phyloP scores from a whole-genome alignment of 768 basidiomycete genomes.

The Mycena epipterygia region DNA sequence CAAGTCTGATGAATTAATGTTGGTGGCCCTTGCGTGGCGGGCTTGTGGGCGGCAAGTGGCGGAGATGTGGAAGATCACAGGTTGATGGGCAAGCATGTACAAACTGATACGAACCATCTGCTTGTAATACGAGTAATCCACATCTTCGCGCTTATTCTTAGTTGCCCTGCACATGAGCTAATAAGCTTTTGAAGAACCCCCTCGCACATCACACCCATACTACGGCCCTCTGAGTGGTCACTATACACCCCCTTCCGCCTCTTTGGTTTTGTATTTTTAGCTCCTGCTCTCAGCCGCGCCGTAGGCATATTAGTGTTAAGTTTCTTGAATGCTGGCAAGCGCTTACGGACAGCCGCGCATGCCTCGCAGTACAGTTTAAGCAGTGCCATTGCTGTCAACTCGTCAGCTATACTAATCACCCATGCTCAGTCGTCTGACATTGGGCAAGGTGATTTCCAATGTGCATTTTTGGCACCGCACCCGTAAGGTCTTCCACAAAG shows the following conservation, averaged over 20 bases:
- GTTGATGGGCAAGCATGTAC: no score
- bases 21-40: no score
- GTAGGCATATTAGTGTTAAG: not conserved
- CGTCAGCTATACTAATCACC: slow-evolving; percentile 37
- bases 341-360: not conserved
- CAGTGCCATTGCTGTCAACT: not conserved
- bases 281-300: not conserved
- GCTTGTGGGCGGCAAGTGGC: no score
- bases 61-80: no score
- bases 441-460: slow-evolving; percentile 41
- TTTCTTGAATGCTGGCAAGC: not conserved
- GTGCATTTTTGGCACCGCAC: slow-evolving; percentile 47
- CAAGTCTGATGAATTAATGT: no score
- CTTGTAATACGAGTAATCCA: no score
- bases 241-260: not conserved
- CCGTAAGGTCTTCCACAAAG: slow-evolving; percentile 28
- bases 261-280: not conserved
- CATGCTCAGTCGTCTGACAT: slow-evolving; percentile 46
- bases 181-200: no score
- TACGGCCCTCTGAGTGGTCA: not conserved
- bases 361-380: not conserved
- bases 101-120: no score
- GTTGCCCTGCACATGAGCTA: no score
- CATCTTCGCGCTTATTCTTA: no score
- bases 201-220: no score